Percentiles rank a stretch among this genome's conserved stretches.
These are phyloP conservation scores for Colletotrichum echinochloae DNA, from an alignment of 2,329 filamentous ascomycete species.

Conservation along the genomic window DNA sequence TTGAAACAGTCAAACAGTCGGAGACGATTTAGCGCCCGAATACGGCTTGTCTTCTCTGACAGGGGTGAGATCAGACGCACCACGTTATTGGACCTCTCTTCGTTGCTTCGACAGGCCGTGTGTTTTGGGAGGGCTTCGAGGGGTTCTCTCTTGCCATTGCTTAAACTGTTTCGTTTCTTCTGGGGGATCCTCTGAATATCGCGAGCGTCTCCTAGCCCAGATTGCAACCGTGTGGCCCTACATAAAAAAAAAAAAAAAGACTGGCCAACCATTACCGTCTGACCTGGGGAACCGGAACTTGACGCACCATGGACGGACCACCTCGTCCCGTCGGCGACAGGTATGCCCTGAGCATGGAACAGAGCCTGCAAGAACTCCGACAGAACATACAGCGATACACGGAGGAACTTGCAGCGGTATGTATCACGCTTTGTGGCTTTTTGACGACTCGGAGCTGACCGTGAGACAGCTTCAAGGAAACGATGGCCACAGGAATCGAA, in stretches of 20 bases:
- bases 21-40: constrained; percentile 35
- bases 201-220: constrained; percentile 18
- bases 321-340: constrained; percentile 46
- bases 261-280: constrained; percentile 3
- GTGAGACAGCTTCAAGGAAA: constrained; percentile 42
- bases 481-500: constrained; percentile 18
- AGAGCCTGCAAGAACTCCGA: constrained; percentile 76
- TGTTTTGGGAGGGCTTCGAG: constrained; percentile 20
- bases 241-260: constrained; percentile 32
- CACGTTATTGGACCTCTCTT: constrained; percentile 17
- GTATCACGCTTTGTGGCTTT: not conserved
- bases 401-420: constrained; percentile 53
- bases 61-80: constrained; percentile 31
- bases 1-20: constrained; percentile 39
- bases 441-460: not conserved
- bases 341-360: constrained; percentile 69
- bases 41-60: constrained; percentile 31
- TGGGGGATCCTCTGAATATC: constrained; percentile 21
- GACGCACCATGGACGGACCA: constrained; percentile 22
- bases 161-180: constrained; percentile 40
- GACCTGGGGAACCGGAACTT: constrained; percentile 4
- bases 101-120: constrained; percentile 28
- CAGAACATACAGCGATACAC: constrained; percentile 67
- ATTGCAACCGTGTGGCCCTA: constrained; percentile 24
- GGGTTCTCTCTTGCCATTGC: constrained; percentile 30